phyloP scores from a whole-genome alignment of 148 eudicot species.

The Rhododendron ovatum region DNA sequence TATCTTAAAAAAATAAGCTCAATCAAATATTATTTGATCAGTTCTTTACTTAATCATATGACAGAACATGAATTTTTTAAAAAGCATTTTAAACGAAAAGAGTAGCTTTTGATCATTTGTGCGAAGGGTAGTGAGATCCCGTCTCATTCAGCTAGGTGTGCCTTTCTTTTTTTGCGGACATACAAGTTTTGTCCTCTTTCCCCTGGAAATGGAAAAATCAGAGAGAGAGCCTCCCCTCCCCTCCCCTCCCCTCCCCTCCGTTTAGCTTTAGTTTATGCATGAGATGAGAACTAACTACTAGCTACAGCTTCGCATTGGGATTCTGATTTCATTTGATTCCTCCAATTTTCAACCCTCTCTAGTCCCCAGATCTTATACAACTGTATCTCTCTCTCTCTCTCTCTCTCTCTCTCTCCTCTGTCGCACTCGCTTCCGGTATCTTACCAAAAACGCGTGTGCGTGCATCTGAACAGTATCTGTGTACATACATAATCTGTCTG shows the following conservation, averaged over 20 bases:
- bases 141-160: no score
- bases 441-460: not conserved
- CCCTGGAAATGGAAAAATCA: not conserved
- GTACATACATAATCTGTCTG: not conserved
- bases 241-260: not conserved
- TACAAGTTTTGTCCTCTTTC: not conserved
- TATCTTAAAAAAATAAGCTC: no score
- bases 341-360: not conserved
- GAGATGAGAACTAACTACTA: not conserved
- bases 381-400: constrained; percentile 6
- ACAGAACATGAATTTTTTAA: no score
- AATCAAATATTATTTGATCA: no score
- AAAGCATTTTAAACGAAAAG: no score
- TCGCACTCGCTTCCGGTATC: constrained; percentile 11
- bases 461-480: not conserved
- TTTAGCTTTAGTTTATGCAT: not conserved
- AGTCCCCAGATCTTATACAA: constrained; percentile 1
- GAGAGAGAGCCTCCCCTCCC: not conserved
- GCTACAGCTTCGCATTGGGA: constrained; percentile 10
- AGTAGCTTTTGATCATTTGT: no score
- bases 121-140: no score
- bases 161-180: no score
- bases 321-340: constrained; percentile 9
- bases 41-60: no score
- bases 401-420: constrained; percentile 3